Evolutionary conservation across 257 asterid genomes (phyloP).

Genomic region (Solanum verrucosum): DNA sequence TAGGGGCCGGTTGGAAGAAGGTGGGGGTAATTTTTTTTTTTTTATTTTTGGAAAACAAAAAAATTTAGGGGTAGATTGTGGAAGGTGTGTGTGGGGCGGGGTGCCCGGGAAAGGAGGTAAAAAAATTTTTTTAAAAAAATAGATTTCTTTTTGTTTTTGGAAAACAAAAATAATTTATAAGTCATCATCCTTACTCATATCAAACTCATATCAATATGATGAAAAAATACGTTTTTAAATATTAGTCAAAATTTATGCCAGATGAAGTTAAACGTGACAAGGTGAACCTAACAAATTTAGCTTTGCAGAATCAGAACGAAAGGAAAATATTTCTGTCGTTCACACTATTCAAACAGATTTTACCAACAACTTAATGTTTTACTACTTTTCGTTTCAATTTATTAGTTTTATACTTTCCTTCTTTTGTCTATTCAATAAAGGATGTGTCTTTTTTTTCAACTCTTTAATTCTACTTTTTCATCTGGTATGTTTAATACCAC

Average conservation of each 20-base stretch:
- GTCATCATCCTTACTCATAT: background rate
- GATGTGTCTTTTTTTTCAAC: background rate
- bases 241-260: background rate
- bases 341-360: background rate
- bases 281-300: background rate
- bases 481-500: too few species aligned
- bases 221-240: background rate
- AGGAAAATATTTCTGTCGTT: background rate
- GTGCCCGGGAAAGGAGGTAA: too few species aligned
- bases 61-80: too few species aligned
- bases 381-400: background rate
- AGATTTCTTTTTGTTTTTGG: too few species aligned
- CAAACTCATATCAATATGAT: too few species aligned
- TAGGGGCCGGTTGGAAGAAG: too few species aligned
- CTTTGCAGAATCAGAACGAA: background rate
- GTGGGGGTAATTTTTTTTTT: too few species aligned
- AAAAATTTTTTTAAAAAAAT: too few species aligned
- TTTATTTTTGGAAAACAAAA: too few species aligned
- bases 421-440: background rate
- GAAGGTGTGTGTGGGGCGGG: too few species aligned
- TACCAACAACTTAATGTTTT: background rate
- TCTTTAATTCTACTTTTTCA: background rate
- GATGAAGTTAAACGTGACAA: background rate
- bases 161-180: too few species aligned
- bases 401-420: background rate